These are phyloP conservation scores for Lachancea lanzarotensis DNA, from an alignment of 805 yeast species.

Conservation along the genomic window DNA sequence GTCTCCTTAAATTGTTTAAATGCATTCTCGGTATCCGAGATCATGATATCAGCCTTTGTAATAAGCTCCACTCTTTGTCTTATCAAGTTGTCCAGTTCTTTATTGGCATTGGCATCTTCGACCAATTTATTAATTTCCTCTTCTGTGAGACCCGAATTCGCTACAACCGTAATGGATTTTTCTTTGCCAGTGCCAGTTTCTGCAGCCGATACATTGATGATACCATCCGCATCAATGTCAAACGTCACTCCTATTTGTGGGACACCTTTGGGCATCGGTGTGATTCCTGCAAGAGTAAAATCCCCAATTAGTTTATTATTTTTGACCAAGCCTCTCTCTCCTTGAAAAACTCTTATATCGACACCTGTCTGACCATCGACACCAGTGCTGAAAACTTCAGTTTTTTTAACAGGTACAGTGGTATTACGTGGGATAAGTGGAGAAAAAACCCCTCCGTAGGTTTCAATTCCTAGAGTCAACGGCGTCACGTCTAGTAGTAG, in stretches of 20 bases:
- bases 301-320: conserved; percentile 74
- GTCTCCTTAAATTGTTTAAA: conserved; percentile 51
- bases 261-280: conserved; percentile 70
- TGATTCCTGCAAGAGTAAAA: conserved; percentile 64
- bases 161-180: conserved; percentile 60
- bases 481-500: conserved; percentile 78
- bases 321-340: conserved; percentile 71
- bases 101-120: conserved; percentile 58
- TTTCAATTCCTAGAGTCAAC: conserved; percentile 73
- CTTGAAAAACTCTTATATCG: conserved; percentile 71
- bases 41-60: conserved; percentile 64
- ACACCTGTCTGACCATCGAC: conserved; percentile 84
- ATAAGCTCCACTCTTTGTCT: conserved; percentile 63
- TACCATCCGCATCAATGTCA: conserved; percentile 79
- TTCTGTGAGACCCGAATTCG: conserved; percentile 62
- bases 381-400: conserved; percentile 72
- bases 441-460: conserved; percentile 78
- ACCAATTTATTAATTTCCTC: conserved; percentile 59
- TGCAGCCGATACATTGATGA: conserved; percentile 72
- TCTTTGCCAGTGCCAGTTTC: conserved; percentile 73
- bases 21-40: conserved; percentile 82
- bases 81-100: conserved; percentile 51
- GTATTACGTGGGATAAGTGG: conserved; percentile 74
- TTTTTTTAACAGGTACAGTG: conserved; percentile 68
- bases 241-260: conserved; percentile 75